Conservation (phyloP, 1,139 yeast species). For the Pichia sp. region DNA sequence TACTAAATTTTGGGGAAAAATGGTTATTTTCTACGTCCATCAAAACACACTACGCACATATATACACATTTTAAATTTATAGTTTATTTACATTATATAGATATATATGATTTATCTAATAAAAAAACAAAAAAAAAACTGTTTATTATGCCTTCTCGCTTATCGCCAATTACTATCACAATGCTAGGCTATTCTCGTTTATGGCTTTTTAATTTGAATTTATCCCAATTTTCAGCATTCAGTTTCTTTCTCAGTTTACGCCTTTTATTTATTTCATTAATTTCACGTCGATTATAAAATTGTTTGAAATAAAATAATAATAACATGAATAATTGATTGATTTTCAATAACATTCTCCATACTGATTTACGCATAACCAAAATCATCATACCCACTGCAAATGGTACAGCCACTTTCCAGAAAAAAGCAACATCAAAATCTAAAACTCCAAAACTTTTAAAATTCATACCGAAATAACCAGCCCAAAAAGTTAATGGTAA, state of each 20-base stretch:
- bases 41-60: no score
- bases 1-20: no score
- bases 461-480: slow-evolving; percentile 56
- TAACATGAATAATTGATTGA: background rate
- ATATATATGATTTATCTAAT: no score
- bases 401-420: slow-evolving; percentile 48
- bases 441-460: slow-evolving; percentile 42
- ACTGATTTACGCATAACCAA: slow-evolving; percentile 30
- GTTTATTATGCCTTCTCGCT: no score
- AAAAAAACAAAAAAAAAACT: no score
- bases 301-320: background rate
- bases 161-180: no score
- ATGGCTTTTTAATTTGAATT: no score
- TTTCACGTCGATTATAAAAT: background rate
- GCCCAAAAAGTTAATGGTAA: slow-evolving; percentile 50
- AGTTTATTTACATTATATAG: no score
- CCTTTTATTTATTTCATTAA: background rate
- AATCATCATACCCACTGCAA: slow-evolving; percentile 35
- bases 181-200: no score
- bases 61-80: no score
- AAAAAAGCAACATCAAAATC: slow-evolving; percentile 38
- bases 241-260: background rate
- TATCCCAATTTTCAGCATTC: background rate
- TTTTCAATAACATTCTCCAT: slow-evolving; percentile 9
- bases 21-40: no score